Evolutionary conservation across 768 basidiomycete genomes (phyloP).

Genomic region (Mycena epipterygia): DNA sequence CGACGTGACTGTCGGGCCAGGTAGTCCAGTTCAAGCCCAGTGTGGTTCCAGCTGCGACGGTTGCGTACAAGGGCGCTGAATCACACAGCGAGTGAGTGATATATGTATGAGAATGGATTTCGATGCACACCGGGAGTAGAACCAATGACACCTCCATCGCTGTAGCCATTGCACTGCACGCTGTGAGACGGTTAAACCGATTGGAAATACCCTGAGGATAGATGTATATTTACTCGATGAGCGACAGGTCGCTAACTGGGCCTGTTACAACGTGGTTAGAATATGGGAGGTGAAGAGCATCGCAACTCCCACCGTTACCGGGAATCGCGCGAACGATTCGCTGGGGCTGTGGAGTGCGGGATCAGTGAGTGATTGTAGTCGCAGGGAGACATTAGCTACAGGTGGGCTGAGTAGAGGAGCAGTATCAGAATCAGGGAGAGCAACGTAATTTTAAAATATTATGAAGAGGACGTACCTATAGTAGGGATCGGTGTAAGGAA

Average conservation of each 20-base stretch:
- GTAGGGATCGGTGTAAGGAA: constrained; percentile 45
- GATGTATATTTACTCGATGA: constrained; percentile 3
- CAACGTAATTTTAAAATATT: not conserved
- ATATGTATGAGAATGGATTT: not conserved
- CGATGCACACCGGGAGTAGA: constrained; percentile 46
- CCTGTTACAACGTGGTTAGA: not conserved
- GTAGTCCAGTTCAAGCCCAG: constrained; percentile 59
- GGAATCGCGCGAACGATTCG: constrained; percentile 13
- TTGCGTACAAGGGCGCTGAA: constrained; percentile 52
- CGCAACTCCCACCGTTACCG: not conserved
- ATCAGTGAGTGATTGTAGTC: not conserved
- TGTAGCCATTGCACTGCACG: constrained; percentile 48
- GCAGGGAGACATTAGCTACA: not conserved
- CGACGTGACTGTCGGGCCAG: constrained; percentile 52
- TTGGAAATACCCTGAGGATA: not conserved
- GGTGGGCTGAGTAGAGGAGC: not conserved
- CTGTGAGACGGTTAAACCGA: constrained; percentile 12
- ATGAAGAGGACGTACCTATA: constrained; percentile 2
- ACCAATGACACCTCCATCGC: constrained; percentile 45
- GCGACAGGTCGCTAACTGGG: constrained; percentile 6
- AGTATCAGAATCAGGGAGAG: not conserved
- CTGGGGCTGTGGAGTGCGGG: not conserved
- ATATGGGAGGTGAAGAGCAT: not conserved
- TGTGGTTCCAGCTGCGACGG: constrained; percentile 55
- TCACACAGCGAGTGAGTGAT: not conserved